A percentile compares a stretch with the other conserved stretches of the same genome.
Evolutionary conservation across 2,329 filamentous ascomycete species (phyloP).

Genomic region (Keithomyces neogunnii): DNA sequence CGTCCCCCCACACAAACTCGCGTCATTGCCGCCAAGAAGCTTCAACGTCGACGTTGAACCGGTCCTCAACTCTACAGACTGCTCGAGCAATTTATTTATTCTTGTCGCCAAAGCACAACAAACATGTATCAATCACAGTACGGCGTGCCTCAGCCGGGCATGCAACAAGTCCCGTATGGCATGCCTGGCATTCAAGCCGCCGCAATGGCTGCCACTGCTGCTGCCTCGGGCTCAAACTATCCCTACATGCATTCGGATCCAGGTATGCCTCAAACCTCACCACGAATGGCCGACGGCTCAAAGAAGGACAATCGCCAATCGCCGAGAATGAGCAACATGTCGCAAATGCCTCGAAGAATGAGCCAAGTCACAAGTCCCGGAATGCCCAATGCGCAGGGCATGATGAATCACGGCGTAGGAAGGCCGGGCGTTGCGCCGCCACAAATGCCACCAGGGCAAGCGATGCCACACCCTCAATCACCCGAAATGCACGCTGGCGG

Average conservation of each 20-base stretch:
- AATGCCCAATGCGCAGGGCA: slow-evolving; percentile 63
- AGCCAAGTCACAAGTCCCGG: slow-evolving; percentile 71
- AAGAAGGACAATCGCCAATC: slow-evolving; percentile 68
- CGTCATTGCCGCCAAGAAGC: background rate
- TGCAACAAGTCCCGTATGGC: slow-evolving; percentile 60
- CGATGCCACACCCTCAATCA: slow-evolving; percentile 62
- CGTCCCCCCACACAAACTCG: slow-evolving; percentile 7
- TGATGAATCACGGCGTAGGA: slow-evolving; percentile 59
- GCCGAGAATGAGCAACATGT: slow-evolving; percentile 59
- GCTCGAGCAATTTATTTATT: background rate
- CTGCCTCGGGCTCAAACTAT: slow-evolving; percentile 74
- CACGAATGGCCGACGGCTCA: slow-evolving; percentile 67
- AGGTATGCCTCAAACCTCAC: slow-evolving; percentile 62
- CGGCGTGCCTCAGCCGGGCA: slow-evolving; percentile 61
- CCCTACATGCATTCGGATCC: slow-evolving; percentile 66
- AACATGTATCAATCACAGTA: slow-evolving; percentile 78
- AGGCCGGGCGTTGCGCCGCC: slow-evolving; percentile 46
- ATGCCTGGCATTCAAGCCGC: slow-evolving; percentile 81
- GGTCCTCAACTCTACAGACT: too few species aligned
- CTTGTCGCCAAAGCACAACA: background rate
- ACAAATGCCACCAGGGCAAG: slow-evolving; percentile 53
- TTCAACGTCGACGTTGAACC: too few species aligned
- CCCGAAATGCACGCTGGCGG: slow-evolving; percentile 67
- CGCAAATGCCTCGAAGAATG: slow-evolving; percentile 59
- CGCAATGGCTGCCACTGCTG: slow-evolving; percentile 85